phyloP scores from a whole-genome alignment of 345 rosid species.

The Syzygium jambos region DNA sequence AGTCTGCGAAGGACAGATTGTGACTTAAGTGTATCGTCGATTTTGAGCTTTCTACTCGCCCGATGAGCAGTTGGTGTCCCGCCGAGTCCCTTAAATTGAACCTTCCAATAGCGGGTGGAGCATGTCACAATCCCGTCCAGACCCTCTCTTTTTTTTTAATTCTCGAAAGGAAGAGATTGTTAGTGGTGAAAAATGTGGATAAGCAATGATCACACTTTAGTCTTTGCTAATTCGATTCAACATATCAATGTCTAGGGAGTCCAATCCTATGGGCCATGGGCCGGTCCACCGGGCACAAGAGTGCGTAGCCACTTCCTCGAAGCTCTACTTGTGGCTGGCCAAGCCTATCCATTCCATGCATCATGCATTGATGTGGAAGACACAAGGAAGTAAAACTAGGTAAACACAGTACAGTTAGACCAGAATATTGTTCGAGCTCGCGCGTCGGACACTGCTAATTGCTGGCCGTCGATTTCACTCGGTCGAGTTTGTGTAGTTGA shows the following conservation, averaged over 20 bases:
- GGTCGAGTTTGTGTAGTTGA: neutral
- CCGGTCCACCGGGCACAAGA: neutral
- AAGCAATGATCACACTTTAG: neutral
- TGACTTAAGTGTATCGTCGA: fast-evolving
- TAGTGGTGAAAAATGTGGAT: neutral
- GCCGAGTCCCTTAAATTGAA: neutral
- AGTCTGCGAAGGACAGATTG: fast-evolving
- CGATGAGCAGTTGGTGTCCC: neutral
- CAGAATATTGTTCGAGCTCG: neutral
- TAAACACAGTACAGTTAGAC: neutral
- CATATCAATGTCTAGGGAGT: neutral
- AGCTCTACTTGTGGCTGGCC: neutral
- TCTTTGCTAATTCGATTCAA: neutral
- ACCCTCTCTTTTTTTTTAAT: neutral
- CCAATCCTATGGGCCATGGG: neutral
- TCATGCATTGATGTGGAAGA: neutral
- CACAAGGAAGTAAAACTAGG: neutral
- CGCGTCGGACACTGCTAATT: neutral
- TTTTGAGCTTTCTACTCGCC: neutral
- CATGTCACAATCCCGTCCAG: neutral
- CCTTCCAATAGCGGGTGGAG: neutral
- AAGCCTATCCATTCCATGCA: neutral
- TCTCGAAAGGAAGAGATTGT: neutral
- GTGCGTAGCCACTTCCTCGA: neutral
- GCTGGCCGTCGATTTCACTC: fast-evolving